Evolutionary conservation across 805 yeast species (phyloP).

Genomic region (Candida parachauliodes): DNA sequence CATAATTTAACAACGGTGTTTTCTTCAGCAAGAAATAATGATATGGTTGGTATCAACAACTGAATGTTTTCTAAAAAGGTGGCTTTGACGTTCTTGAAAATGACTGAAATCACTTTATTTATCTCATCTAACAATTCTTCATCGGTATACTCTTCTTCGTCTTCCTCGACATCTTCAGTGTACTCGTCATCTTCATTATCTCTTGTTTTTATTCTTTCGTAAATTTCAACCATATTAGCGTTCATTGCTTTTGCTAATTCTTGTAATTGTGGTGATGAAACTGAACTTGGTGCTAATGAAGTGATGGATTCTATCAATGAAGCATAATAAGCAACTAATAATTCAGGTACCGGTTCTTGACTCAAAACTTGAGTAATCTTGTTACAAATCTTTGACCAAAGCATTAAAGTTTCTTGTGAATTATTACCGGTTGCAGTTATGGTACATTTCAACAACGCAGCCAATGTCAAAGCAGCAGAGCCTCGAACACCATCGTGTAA

Average conservation of each 20-base stretch:
- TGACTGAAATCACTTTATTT: slow-evolving; percentile 65
- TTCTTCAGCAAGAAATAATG: slow-evolving; percentile 59
- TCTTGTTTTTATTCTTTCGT: slow-evolving; percentile 66
- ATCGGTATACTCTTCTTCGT: slow-evolving; percentile 83
- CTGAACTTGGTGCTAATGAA: slow-evolving; percentile 61
- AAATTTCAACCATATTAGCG: slow-evolving; percentile 61
- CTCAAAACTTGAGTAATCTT: slow-evolving; percentile 66
- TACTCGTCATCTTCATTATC: slow-evolving; percentile 80
- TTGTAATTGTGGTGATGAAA: slow-evolving; percentile 52
- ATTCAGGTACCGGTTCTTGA: slow-evolving; percentile 79
- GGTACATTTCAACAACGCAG: slow-evolving; percentile 67
- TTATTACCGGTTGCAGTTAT: slow-evolving; percentile 53
- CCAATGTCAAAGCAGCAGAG: slow-evolving; percentile 81
- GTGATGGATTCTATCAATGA: slow-evolving; percentile 65
- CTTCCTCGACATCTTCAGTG: slow-evolving; percentile 80
- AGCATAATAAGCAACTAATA: slow-evolving; percentile 72
- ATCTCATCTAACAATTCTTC: slow-evolving; percentile 88
- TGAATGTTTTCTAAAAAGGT: slow-evolving; percentile 65
- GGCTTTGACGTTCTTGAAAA: slow-evolving; percentile 60
- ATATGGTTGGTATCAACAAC: slow-evolving; percentile 57
- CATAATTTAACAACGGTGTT: slow-evolving; percentile 68
- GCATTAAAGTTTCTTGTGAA: slow-evolving; percentile 56
- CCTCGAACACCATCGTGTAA: slow-evolving; percentile 93
- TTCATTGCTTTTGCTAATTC: slow-evolving; percentile 58
- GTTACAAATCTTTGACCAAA: slow-evolving; percentile 70